These are phyloP conservation scores for Oryza officinalis DNA, from an alignment of 176 grass and related monocot genomes.

Conservation along the genomic window DNA sequence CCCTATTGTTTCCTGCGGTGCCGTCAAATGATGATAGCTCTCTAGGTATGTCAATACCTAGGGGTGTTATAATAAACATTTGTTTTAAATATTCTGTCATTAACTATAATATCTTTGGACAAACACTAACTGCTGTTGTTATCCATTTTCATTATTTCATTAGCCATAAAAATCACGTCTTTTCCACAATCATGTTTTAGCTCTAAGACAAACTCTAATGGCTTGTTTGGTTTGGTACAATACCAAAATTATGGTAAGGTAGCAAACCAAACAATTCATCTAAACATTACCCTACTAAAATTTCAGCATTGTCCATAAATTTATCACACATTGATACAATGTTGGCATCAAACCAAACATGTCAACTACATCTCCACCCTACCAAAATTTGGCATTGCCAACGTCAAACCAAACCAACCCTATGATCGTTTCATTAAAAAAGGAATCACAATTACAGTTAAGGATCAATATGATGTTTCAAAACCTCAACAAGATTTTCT, in stretches of 20 bases:
- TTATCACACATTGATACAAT: neutral
- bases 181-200: neutral
- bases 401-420: neutral
- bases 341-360: neutral
- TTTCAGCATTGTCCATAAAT: neutral
- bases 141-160: neutral
- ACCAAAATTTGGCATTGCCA: neutral
- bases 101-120: neutral
- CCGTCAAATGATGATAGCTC: neutral
- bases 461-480: neutral
- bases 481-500: constrained; percentile 1
- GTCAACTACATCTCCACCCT: neutral
- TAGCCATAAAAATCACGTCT: neutral
- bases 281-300: neutral
- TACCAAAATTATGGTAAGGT: neutral
- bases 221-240: neutral
- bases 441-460: neutral
- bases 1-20: neutral
- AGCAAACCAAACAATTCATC: neutral
- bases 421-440: neutral
- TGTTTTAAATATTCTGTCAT: constrained; percentile 10
- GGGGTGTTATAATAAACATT: neutral
- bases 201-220: neutral
- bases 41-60: neutral
- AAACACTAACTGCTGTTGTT: neutral